Conservation (phyloP, 805 yeast genomes). For the Candida khao-thaluensis region DNA sequence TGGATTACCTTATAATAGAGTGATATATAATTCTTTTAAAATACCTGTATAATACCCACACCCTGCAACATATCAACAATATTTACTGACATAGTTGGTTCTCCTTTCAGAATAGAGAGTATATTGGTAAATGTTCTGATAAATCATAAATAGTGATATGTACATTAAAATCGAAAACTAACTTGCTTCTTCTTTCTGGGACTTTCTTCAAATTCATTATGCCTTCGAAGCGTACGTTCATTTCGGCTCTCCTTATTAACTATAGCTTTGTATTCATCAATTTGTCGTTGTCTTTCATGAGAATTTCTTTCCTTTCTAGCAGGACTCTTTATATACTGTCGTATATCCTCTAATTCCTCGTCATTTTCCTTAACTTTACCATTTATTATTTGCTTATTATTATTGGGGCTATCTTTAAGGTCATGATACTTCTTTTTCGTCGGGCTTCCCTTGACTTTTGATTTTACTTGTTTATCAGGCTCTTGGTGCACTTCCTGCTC, state of each 20-base stretch:
- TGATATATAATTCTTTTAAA: no score
- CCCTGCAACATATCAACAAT: no score
- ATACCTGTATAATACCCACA: no score
- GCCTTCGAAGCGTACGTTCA: conserved; percentile 17
- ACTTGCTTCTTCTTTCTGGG: conserved; percentile 27
- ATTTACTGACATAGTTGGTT: no score
- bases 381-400: no score
- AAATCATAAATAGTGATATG: background rate
- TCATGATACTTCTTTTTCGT: no score
- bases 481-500: background rate
- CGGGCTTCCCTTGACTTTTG: no score
- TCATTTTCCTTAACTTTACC: no score
- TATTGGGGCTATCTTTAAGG: no score
- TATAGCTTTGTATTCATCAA: conserved; percentile 23
- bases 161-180: conserved; percentile 19
- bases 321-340: conserved; percentile 8
- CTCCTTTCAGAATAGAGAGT: no score
- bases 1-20: no score
- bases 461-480: no score
- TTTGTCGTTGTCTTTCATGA: conserved; percentile 21
- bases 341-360: background rate
- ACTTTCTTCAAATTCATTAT: conserved; percentile 11
- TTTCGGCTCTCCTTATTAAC: conserved; percentile 29
- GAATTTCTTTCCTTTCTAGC: conserved; percentile 17
- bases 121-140: background rate